Evolutionary conservation across 805 yeast species (phyloP).

Genomic region (Schwanniomyces sp.): DNA sequence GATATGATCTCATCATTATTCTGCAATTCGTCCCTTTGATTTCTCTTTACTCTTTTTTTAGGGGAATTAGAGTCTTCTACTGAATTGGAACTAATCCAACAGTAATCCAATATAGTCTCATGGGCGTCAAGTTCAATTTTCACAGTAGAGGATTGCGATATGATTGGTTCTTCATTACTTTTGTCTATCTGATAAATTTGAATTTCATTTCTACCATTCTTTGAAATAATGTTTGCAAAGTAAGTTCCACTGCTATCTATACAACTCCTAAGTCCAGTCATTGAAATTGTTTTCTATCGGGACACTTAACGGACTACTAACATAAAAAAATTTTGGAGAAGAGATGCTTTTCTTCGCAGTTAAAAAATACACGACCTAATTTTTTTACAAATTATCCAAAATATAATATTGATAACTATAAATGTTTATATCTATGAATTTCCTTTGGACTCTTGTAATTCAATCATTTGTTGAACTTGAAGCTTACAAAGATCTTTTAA

Average conservation of each 20-base stretch:
- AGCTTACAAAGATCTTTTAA: conserved; percentile 78
- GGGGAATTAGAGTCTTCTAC: conserved; percentile 2
- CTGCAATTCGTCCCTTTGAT: conserved; percentile 7
- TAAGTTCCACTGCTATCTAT: conserved; percentile 29
- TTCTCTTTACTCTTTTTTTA: conserved; percentile 22
- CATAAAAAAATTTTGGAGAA: conserved; percentile 6
- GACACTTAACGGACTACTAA: not conserved
- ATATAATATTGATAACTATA: not conserved
- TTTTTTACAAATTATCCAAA: not conserved
- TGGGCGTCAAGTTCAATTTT: conserved; percentile 43
- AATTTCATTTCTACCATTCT: conserved; percentile 47
- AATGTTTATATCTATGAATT: not conserved
- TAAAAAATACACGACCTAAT: conserved; percentile 5
- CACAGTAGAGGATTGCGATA: conserved; percentile 18
- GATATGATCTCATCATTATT: conserved; percentile 2
- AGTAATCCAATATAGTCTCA: conserved; percentile 31
- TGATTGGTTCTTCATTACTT: conserved; percentile 9
- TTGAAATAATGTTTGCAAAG: conserved; percentile 40
- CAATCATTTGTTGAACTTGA: conserved; percentile 87
- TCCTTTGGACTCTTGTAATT: conserved; percentile 41
- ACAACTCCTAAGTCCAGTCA: conserved; percentile 6
- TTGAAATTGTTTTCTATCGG: not conserved
- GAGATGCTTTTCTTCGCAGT: conserved; percentile 1
- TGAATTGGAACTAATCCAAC: conserved; percentile 30
- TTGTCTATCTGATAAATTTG: conserved; percentile 34